Base-by-base conservation (phyloP, 1,139 yeast genomes). In the Entelexis paramagnoliae region DNA sequence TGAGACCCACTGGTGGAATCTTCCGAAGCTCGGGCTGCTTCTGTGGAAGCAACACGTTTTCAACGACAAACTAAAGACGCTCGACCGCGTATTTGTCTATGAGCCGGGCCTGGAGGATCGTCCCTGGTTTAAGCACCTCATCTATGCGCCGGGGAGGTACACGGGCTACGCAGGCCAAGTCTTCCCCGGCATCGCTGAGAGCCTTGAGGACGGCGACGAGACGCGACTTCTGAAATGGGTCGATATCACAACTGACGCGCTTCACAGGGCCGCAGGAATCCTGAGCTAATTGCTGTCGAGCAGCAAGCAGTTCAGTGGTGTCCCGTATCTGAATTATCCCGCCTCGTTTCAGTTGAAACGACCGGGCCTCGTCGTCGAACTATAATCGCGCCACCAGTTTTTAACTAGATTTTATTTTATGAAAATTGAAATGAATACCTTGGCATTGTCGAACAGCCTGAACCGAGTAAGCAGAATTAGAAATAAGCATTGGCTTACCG, bases 121-220 rank as follows among this genome's bases (percentile, higher is more conserved):
- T 62, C 71, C 76, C n/a, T 87, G 95, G 95, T 88, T 82, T 70
- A 85, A 81, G 68, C 95, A 88, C 67, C 75, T 84, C 56, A 78
- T 85, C 4, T 86, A 76, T 66, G 94, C 95, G 2, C 80, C 91
- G 50, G 95, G 95, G 4, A 73, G 93, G 63, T 81, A 74, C 66
- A 83, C 94, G 2, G 96, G 96, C 1, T 87, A 87, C 62, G 83
- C 85, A 20, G 95, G 94, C 1, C 88, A 83, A 61, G 77, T 81
- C 19, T 73, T 83, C 57, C 95, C 96, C 1, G 91, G 89, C 0
- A 71, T 87, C 53, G 76, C 77, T 38, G 95, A 87, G 65, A 86
- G 94, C 0, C 66, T 84, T 47, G 94, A 86, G 64, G 95, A 85
- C 62, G 62, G 64, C 0, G 80, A 83, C 59, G 67, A 72, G 33